Percentiles rank a stretch among this genome's conserved stretches.
Evolutionary conservation across 1,284 basidiomycete species (phyloP).

Genomic region (Ustilago nuda): DNA sequence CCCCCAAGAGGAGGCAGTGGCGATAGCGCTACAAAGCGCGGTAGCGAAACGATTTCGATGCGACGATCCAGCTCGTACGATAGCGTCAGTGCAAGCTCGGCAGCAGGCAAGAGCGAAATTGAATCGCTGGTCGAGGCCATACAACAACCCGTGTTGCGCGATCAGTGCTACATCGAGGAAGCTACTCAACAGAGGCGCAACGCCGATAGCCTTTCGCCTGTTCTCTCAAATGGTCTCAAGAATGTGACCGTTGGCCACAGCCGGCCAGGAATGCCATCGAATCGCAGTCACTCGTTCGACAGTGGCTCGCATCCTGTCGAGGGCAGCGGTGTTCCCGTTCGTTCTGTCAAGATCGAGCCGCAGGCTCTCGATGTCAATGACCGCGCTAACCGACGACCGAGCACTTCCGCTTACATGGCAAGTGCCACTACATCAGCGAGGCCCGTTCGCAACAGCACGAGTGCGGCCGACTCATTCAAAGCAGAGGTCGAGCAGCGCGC

Average conservation of each 20-base stretch:
- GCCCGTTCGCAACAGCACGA: slow-evolving; percentile 14
- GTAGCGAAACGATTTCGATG: slow-evolving; percentile 43
- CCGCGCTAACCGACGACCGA: slow-evolving; percentile 29
- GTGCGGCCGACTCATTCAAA: slow-evolving; percentile 42
- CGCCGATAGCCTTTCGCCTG: slow-evolving; percentile 25
- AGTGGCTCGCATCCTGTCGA: slow-evolving; percentile 63
- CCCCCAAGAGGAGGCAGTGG: slow-evolving; percentile 24
- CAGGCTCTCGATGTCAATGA: slow-evolving; percentile 52
- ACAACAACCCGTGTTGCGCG: slow-evolving; percentile 62
- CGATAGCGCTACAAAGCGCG: slow-evolving; percentile 22
- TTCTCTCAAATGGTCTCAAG: slow-evolving; percentile 6
- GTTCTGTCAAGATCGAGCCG: slow-evolving; percentile 67
- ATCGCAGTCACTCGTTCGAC: slow-evolving; percentile 42
- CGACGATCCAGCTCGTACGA: slow-evolving; percentile 48
- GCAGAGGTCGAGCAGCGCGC: slow-evolving; percentile 40
- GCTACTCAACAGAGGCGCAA: slow-evolving; percentile 32
- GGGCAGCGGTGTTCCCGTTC: slow-evolving; percentile 70
- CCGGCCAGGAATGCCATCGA: slow-evolving; percentile 11
- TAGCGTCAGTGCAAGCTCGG: slow-evolving; percentile 53
- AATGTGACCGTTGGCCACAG: slow-evolving; percentile 11
- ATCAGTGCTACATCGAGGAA: slow-evolving; percentile 60
- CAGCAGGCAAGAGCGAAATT: slow-evolving; percentile 72
- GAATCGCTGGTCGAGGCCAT: slow-evolving; percentile 79
- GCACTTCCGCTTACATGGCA: slow-evolving; percentile 21
- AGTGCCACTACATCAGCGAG: slow-evolving; percentile 23